A percentile compares a stretch with the other conserved stretches of the same genome.
phyloP scores from a whole-genome alignment of 139 green algal genomes.

The Spirogloea muscicola region DNA sequence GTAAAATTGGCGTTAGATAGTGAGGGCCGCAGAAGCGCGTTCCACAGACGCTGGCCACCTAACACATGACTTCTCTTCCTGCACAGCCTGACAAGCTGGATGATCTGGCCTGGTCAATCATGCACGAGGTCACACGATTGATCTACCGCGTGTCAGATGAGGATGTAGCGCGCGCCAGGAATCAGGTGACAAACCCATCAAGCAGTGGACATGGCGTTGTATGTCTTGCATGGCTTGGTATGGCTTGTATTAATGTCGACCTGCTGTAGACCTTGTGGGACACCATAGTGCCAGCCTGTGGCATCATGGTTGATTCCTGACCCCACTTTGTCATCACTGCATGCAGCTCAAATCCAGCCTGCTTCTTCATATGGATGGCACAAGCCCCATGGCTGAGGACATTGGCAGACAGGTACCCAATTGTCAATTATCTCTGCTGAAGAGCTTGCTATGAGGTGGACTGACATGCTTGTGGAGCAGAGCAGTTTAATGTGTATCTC shows the following conservation, averaged over 20 bases:
- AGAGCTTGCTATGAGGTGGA: too few species aligned
- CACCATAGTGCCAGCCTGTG: not conserved
- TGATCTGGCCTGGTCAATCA: conserved; percentile 55
- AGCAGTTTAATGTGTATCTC: not conserved
- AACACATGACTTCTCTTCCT: not conserved
- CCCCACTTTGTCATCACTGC: not conserved
- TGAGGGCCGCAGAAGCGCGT: not conserved
- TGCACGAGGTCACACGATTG: conserved; percentile 71
- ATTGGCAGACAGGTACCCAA: conserved; percentile 63
- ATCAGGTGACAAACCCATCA: too few species aligned
- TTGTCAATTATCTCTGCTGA: too few species aligned
- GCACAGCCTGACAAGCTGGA: conserved; percentile 36
- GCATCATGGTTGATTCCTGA: not conserved
- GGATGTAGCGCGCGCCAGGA: conserved; percentile 84
- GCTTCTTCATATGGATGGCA: conserved; percentile 64
- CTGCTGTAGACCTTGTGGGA: too few species aligned
- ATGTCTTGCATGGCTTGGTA: too few species aligned
- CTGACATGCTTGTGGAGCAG: too few species aligned
- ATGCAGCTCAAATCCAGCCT: conserved; percentile 80
- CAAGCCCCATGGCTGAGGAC: conserved; percentile 76
- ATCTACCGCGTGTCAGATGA: conserved; percentile 82
- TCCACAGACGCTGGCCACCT: not conserved
- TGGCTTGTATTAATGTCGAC: too few species aligned
- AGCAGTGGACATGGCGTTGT: too few species aligned
- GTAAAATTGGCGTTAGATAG: not conserved